A percentile compares a stretch with the other conserved stretches of the same genome.
Evolutionary conservation across 2,329 filamentous ascomycete species (phyloP).

Genomic region (Fusarium illudens): DNA sequence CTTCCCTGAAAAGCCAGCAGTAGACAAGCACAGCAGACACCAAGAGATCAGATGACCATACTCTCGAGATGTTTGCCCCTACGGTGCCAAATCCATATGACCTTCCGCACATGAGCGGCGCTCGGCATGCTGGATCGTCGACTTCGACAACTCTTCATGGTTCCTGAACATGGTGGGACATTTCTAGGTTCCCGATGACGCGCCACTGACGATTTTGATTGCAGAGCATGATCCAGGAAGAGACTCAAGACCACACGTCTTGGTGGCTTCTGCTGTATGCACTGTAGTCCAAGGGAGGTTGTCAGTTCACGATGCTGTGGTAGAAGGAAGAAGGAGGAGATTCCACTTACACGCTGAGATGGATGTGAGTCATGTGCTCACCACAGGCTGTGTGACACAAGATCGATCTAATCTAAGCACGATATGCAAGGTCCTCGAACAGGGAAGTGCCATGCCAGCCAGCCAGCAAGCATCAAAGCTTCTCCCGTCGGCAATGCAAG

Average conservation of each 20-base stretch:
- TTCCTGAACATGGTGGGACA: conserved; percentile 12
- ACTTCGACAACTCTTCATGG: conserved; percentile 7
- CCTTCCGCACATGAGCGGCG: background rate
- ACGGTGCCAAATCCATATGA: background rate
- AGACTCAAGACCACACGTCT: conserved; percentile 15
- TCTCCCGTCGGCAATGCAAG: background rate
- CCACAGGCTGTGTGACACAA: background rate
- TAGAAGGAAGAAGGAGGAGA: background rate
- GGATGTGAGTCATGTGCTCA: background rate
- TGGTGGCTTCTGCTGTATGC: background rate
- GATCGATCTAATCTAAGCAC: background rate
- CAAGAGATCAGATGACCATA: background rate
- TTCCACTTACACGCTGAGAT: background rate
- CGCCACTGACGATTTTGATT: conserved; percentile 30
- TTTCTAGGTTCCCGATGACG: conserved; percentile 23
- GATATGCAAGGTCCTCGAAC: background rate
- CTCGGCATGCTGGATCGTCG: conserved; percentile 19
- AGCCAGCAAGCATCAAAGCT: background rate
- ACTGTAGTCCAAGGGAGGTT: background rate
- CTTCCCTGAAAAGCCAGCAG: background rate
- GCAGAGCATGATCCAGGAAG: background rate
- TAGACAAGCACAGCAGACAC: background rate
- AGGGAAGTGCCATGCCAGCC: background rate
- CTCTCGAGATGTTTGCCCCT: background rate
- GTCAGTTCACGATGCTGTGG: background rate